Base-by-base conservation (phyloP, 148 eudicot species). In the Rhododendron henanense region DNA sequence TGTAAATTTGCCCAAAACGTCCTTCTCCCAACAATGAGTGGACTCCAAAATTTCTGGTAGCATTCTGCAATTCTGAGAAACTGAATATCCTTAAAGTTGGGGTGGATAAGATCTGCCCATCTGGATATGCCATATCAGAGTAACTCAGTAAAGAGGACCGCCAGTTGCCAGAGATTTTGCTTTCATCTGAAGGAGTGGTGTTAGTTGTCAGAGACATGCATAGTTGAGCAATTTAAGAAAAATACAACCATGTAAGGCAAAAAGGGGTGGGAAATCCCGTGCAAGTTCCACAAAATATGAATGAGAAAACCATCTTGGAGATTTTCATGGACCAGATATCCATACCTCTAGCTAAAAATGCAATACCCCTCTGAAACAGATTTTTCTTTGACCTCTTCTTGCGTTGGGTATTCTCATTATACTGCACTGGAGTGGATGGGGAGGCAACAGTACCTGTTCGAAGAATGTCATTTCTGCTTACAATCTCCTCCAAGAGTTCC, bases 111-210 rank as follows among this genome's bases (percentile, higher is more conserved):
- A 7, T 63, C 28, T 2, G 13, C 25, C 28, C 69, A 15, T 63
- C 69, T 2, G 92, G 90, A 69, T 39, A 82, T 37, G 31, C 41
- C 10, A 87, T 89, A 33, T 91, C 91, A 25, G 91, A 79, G 39
- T 87, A 88, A 59, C 94, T 88, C 7, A 87, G 84, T 35, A 78
- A 89, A 31, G 93, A 90, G 81, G 90, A 94, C 37, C 48, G 90
- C 86, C 95, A 93, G 84, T 37, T 37, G 39, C 5, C 41, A 39
- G 5, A 90, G 81, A 91, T 94, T 37, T 47, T 63, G 31, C 69
- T 63, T 21, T 63, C 69, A 63, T 21, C 69, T 63, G 69, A 63
- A 39, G 41, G 69, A 63, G 25, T 6, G 10, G 25, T 21, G 69
- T 23, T 7, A 0, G 28, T 61, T 63, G 13, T 9, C 39, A 37